Percentiles rank a stretch among this genome's conserved stretches.
These are phyloP conservation scores for Cyclocybe cylindracea DNA, from an alignment of 768 basidiomycete genomes.

Conservation along the genomic window DNA sequence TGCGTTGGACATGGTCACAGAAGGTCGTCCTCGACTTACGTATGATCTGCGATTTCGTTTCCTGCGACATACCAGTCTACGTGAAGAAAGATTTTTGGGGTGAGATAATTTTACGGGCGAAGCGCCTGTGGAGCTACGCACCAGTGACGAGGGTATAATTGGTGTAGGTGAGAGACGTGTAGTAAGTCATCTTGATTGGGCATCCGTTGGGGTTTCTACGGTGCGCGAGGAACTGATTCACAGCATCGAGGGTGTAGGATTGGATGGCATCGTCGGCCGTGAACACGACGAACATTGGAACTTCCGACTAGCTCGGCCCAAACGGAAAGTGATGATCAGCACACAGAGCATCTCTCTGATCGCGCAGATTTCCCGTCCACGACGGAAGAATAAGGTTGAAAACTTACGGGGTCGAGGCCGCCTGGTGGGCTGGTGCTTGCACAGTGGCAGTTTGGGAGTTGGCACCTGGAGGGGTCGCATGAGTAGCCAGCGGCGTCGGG, in stretches of 20 bases:
- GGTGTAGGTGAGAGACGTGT: slow-evolving; percentile 68
- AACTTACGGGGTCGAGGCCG: slow-evolving; percentile 61
- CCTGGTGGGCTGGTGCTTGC: slow-evolving; percentile 76
- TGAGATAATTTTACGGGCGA: not conserved
- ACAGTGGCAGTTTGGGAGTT: slow-evolving; percentile 71
- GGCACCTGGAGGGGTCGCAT: slow-evolving; percentile 65
- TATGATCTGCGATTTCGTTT: slow-evolving; percentile 82
- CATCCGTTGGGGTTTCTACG: slow-evolving; percentile 81
- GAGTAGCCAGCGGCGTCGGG: slow-evolving; percentile 64
- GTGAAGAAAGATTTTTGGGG: slow-evolving; percentile 3
- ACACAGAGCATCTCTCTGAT: not conserved
- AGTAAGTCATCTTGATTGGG: slow-evolving; percentile 76
- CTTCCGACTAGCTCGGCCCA: slow-evolving; percentile 42
- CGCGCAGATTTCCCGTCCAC: not conserved
- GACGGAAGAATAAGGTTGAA: not conserved
- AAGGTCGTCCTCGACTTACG: slow-evolving; percentile 40
- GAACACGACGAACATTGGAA: slow-evolving; percentile 71
- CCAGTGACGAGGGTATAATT: slow-evolving; percentile 75
- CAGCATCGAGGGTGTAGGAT: slow-evolving; percentile 70
- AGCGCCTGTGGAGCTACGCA: slow-evolving; percentile 16
- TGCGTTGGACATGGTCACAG: not conserved
- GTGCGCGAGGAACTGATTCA: slow-evolving; percentile 75
- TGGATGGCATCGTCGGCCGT: slow-evolving; percentile 80
- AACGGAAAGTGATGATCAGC: slow-evolving; percentile 5
- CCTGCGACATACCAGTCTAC: slow-evolving; percentile 79